These are phyloP conservation scores for Candida schatavii DNA, from an alignment of 805 yeast genomes.

Conservation along the genomic window DNA sequence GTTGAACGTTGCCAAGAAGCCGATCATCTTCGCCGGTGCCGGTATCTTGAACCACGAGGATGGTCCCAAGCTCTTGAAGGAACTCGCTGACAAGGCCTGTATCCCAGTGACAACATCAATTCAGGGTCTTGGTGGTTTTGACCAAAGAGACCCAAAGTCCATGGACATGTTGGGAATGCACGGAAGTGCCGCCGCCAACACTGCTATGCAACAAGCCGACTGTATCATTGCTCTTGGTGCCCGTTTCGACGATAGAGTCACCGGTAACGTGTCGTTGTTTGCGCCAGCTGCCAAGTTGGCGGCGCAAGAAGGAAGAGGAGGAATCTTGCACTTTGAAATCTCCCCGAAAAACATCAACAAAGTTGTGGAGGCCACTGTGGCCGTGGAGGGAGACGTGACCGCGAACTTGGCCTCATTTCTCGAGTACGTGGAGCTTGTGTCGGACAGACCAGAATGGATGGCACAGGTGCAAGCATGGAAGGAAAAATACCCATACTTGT, in stretches of 20 bases:
- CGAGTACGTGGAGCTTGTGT: conserved; percentile 64
- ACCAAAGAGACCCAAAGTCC: conserved; percentile 86
- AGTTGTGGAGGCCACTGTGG: conserved; percentile 94
- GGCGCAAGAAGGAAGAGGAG: conserved; percentile 85
- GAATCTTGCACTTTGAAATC: conserved; percentile 94
- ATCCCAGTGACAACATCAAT: conserved; percentile 96
- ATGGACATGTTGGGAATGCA: conserved; percentile 99
- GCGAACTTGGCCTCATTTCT: conserved; percentile 68
- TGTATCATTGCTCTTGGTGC: conserved; percentile 93
- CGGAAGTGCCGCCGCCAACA: conserved; percentile 92
- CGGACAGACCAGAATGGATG: conserved; percentile 79
- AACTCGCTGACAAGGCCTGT: conserved; percentile 83
- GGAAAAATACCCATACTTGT: conserved; percentile 78
- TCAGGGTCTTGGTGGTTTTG: conserved; percentile 92
- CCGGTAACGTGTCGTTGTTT: conserved; percentile 78
- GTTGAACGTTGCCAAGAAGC: conserved; percentile 79
- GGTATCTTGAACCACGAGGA: conserved; percentile 80
- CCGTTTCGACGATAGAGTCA: conserved; percentile 97
- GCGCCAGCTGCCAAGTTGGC: conserved; percentile 94
- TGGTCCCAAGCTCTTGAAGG: conserved; percentile 76
- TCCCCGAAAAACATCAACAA: conserved; percentile 96
- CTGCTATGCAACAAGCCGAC: conserved; percentile 92
- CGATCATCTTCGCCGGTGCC: conserved; percentile 87
- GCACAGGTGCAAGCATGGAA: conserved; percentile 76
- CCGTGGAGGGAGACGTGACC: conserved; percentile 94